phyloP scores from a whole-genome alignment of 371 early-diverging fungal species.

The Cokeromyces recurvatus region DNA sequence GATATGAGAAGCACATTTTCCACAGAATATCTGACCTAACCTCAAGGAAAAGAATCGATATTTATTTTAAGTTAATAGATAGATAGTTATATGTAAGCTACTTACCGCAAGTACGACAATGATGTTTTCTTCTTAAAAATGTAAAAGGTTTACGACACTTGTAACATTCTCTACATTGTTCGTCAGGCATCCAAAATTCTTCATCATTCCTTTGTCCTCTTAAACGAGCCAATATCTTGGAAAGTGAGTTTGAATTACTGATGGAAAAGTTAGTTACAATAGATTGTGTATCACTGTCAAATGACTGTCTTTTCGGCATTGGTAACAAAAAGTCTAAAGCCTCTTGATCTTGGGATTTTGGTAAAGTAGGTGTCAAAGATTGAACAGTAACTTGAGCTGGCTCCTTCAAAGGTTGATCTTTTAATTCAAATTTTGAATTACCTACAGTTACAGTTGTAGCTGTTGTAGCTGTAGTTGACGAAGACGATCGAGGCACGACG shows the following conservation, averaged over 20 bases:
- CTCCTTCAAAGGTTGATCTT: not conserved
- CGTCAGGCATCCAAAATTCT: conserved; percentile 88
- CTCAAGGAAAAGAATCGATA: not conserved
- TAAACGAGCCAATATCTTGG: conserved; percentile 50
- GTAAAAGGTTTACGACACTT: conserved; percentile 76
- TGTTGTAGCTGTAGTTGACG: conserved; percentile 22
- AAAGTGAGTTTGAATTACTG: conserved; percentile 55
- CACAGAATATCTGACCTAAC: conserved; percentile 75
- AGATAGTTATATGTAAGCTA: not conserved
- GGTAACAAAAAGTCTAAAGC: conserved; percentile 29
- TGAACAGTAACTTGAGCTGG: conserved; percentile 14
- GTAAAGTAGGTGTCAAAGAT: not conserved
- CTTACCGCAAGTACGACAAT: conserved; percentile 84
- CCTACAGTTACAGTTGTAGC: conserved; percentile 23
- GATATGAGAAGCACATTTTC: conserved; percentile 74
- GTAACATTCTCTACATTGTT: conserved; percentile 78
- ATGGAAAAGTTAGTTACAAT: conserved; percentile 51
- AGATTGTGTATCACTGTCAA: conserved; percentile 52
- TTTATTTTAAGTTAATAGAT: not conserved
- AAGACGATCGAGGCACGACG: conserved; percentile 2
- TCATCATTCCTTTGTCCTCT: conserved; percentile 62
- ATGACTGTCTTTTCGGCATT: conserved; percentile 34
- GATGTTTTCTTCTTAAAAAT: conserved; percentile 72
- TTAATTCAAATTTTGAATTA: conserved; percentile 4
- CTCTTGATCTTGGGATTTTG: conserved; percentile 14